Evolutionary conservation across 768 basidiomycete genomes (phyloP), one percentile per base, ranked within the genome.

Genomic region (Daedaleopsis sinensis): DNA sequence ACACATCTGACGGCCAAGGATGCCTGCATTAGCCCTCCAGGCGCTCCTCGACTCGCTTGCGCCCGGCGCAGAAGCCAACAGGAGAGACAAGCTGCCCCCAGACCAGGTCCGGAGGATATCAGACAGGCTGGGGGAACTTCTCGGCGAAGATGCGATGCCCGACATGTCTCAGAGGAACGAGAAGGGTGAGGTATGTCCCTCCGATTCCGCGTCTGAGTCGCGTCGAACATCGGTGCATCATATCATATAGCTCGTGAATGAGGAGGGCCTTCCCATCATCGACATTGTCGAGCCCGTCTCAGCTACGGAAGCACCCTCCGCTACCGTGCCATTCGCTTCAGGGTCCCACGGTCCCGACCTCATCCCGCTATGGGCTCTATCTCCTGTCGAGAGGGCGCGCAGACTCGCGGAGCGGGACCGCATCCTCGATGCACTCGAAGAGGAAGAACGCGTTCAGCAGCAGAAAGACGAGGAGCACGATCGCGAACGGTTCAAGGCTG

Each of bases 261-360:
- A 91, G 67, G 90, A 93, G 51, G 90, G 90, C 3, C 81, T 90
- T 42, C 91, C 91, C 12, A 88, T 93, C 63, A 79, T 92, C 61
- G 91, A 93, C 39, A 87, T 93, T 58, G 82, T 80, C 35, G 91
- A 93, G 68, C 85, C 84, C 44, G 67, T 81, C 5, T 52, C 73
- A 16, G 69, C 67, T 2, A 49, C 51, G n/a, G 49, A 65, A 32
- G 54, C 59, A n/a, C 39, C 59, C 23, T 55, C 55, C 21, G 53
- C 66, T 1, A 56, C 66, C 11, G 47, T 68, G 35, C 55, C 68
- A 9, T 47, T 48, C 19, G 44, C 59, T 9, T 18, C 43, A 11
- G 55, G 70, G 39, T 76, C 23, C 10, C 42, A 79, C 23, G 82
- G 85, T 27, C 73, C 79, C 24, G 77, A 80, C 43, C 71, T 86